A percentile compares a stretch with the other conserved stretches of the same genome.
phyloP scores from a whole-genome alignment of 2,329 filamentous ascomycete species.

The Torrubiella hemipterigena region DNA sequence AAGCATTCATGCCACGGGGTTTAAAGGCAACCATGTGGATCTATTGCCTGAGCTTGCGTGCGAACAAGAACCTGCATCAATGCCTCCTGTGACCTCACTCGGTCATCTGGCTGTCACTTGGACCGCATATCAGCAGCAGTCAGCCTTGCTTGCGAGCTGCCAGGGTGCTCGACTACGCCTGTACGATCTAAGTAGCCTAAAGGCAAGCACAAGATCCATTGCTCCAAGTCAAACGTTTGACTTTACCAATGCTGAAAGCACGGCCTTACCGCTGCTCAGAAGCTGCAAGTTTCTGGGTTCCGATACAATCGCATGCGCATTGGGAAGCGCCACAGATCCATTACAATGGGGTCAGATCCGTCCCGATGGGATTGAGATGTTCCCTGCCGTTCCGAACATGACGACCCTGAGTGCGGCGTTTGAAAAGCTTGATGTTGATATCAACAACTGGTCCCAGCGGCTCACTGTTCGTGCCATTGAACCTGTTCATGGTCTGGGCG shows the following conservation, averaged over 20 bases:
- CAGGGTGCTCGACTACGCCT: slow-evolving; percentile 17
- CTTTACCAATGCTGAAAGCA: slow-evolving; percentile 10
- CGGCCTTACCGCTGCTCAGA: slow-evolving; percentile 15
- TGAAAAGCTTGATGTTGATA: too few species aligned
- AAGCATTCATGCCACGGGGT: slow-evolving; percentile 21
- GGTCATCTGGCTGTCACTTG: slow-evolving; percentile 19
- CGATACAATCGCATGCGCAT: slow-evolving; percentile 30
- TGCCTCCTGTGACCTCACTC: slow-evolving; percentile 12
- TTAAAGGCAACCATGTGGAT: slow-evolving; percentile 12
- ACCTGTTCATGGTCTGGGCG: slow-evolving; percentile 24
- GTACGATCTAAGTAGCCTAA: slow-evolving; percentile 12
- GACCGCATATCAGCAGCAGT: slow-evolving; percentile 19
- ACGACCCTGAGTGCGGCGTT: too few species aligned
- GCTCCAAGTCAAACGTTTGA: slow-evolving; percentile 14
- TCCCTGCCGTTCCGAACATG: slow-evolving; percentile 17
- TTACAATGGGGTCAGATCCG: slow-evolving; percentile 33
- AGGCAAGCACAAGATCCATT: slow-evolving; percentile 4
- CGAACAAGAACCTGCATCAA: neutral
- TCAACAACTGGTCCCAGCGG: too few species aligned
- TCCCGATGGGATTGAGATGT: slow-evolving; percentile 28
- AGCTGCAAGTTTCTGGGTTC: slow-evolving; percentile 32
- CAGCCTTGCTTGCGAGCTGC: slow-evolving; percentile 17
- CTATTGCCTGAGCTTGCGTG: slow-evolving; percentile 10
- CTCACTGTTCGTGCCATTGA: slow-evolving; percentile 37
- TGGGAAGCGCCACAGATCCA: slow-evolving; percentile 28